Percentiles rank a stretch among this genome's conserved stretches.
These are phyloP conservation scores for Posidonia australis DNA, from an alignment of 106 monocot genomes.

Conservation along the genomic window DNA sequence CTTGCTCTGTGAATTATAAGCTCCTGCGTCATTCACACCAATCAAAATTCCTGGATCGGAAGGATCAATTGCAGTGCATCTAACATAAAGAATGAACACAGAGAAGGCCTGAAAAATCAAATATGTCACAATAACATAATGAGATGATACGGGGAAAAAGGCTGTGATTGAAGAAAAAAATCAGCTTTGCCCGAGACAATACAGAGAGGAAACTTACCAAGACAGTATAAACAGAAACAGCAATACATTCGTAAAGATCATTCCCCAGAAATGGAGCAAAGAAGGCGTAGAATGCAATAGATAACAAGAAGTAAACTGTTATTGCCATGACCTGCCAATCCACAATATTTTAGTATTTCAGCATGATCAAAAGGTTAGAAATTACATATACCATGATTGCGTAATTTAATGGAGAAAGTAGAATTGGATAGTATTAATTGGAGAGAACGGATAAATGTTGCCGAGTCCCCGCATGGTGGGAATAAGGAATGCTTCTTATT, in stretches of 20 bases:
- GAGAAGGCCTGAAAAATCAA: slow-evolving; percentile 39
- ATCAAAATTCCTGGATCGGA: slow-evolving; percentile 56
- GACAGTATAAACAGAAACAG: slow-evolving; percentile 39
- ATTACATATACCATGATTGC: no score
- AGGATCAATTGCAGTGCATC: slow-evolving; percentile 78
- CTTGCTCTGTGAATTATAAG: slow-evolving; percentile 20
- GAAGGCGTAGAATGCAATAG: slow-evolving; percentile 67
- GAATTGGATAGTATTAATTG: no score
- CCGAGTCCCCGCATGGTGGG: no score
- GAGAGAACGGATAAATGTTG: no score
- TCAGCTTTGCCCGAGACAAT: not conserved
- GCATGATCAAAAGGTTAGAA: not conserved
- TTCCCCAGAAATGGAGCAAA: slow-evolving; percentile 74
- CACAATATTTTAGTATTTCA: no score
- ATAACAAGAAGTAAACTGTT: slow-evolving; percentile 57
- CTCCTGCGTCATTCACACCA: slow-evolving; percentile 10
- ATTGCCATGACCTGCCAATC: slow-evolving; percentile 56
- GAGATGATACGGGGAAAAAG: not conserved
- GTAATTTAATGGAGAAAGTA: no score
- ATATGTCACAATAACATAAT: not conserved
- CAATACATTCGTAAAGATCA: slow-evolving; percentile 35
- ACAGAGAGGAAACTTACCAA: slow-evolving; percentile 26
- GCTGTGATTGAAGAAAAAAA: not conserved
- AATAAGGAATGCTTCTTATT: no score
- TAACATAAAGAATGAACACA: slow-evolving; percentile 56